Evolutionary conservation across 352 stramenopile genomes (phyloP), one percentile per base, ranked within the genome.

Genomic region (Phytopythium delawarense): DNA sequence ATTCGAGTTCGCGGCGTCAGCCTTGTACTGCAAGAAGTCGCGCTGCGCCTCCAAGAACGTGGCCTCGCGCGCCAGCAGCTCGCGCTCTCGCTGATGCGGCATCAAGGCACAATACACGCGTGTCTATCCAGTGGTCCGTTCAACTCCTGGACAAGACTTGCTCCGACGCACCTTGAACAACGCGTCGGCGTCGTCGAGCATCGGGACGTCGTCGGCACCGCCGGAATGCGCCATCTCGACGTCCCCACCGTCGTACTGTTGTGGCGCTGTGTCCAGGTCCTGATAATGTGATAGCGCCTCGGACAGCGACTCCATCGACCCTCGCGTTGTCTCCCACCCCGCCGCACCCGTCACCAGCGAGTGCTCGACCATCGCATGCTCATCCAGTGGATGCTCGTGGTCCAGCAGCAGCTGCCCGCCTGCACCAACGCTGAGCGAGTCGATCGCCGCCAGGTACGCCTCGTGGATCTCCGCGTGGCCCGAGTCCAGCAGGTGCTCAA

Each of bases 21-120:
- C 63, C 62, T 80, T 86, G 58, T 78, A 86, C 57, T 78, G 67
- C 39, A 87, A 50, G 40, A 86, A 84, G 16, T 87, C 69, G 65
- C 73, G 67, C 54, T 89, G 79, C 4, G 79, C 79, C 52, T 84
- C 75, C 16, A 89, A 56, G 56, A 83, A 87, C 61, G 72, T 77
- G 48, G 84, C 35, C 67, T 89, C 75, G 21, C 77, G 63, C 20
- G 59, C 35, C 54, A 75, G 52, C n/a, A 87, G 51, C 65, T 89
- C 73, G 48, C 52, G 64, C 45, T 83, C 66, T 34, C 61, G 58
- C 63, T 71, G 8, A 28, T n/a, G 25, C 46, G 5, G 15, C 11
- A 59, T 30, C 25, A 39, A n/a, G n/a, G 2, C 5, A 23, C 57
- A 55, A 21, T 18, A 28, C 20, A 48, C n/a, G 25, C 6, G 20